These are phyloP conservation scores for Leccinum boreale DNA, from an alignment of 768 basidiomycete genomes.

Conservation along the genomic window DNA sequence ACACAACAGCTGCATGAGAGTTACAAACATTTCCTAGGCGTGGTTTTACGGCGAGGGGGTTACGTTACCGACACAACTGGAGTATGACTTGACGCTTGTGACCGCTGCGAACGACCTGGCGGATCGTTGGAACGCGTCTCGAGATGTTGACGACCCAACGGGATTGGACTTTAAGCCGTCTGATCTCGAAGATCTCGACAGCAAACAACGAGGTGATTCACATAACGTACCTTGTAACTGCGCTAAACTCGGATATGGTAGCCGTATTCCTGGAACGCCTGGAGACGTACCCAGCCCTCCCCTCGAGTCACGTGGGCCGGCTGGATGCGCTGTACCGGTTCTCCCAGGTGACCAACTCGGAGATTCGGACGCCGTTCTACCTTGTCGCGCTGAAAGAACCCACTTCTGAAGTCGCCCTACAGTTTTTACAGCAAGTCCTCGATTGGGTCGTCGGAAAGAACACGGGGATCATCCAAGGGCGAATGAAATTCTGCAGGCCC, in stretches of 20 bases:
- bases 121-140: conserved; percentile 48
- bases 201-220: conserved; percentile 47
- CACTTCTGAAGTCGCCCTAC: conserved; percentile 28
- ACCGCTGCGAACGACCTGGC: conserved; percentile 51
- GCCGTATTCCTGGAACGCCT: conserved; percentile 59
- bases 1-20: not conserved
- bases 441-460: conserved; percentile 45
- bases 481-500: conserved; percentile 57
- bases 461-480: conserved; percentile 42
- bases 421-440: conserved; percentile 35
- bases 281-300: conserved; percentile 40
- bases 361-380: conserved; percentile 53
- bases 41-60: conserved; percentile 59
- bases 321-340: conserved; percentile 46
- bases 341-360: conserved; percentile 42
- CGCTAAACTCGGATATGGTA: conserved; percentile 12
- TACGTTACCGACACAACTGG: conserved; percentile 44
- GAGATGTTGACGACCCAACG: conserved; percentile 31
- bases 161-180: conserved; percentile 39
- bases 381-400: conserved; percentile 44
- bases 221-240: too few species aligned
- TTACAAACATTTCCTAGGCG: conserved; percentile 27
- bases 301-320: conserved; percentile 37
- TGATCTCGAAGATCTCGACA: conserved; percentile 46
- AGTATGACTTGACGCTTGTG: conserved; percentile 54